Evolutionary conservation across 176 grass and related monocot genomes (phyloP), one percentile per base, ranked within the genome.

Genomic region (Oryza punctata): DNA sequence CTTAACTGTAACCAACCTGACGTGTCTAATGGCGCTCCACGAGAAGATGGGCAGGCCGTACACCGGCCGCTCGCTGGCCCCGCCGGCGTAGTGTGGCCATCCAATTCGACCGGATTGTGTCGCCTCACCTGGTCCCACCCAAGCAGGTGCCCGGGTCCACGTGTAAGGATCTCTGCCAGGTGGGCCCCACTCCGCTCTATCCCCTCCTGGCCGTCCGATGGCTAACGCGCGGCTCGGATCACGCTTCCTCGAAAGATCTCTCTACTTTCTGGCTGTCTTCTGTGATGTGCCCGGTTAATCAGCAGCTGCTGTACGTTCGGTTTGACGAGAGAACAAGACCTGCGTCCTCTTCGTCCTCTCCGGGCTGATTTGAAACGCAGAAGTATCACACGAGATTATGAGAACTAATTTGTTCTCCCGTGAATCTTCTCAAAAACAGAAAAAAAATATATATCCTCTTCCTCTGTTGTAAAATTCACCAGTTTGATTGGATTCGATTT

Each of bases 11-110:
- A 30, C 32, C 0, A 67, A 50, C 9, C 10, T 63, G 30, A 64
- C 80, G 86, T 65, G 82, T 25, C 7, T 0, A 49, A 14, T 19
- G 47, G 13, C 5, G 57, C 41, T 21, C 65, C 87, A 75, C 81
- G 29, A 50, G 26, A 14, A 29, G 25, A 2, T 15, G 41, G 54
- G 12, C 25, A 40, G 30, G 73, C 25, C 19, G 38, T 21, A 80
- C 76, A 37, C 12, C 6, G 35, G 67, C 33, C 50, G 50, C 49
- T 38, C 38, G 38, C 40, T 10, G 79, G 67, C 67, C 50, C 32
- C 66, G n/a, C 16, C 44, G 64, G 18, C 23, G 49, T 28, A 30
- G 69, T 41, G 10, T 41, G 10, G 77, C 43, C 43, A 38, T 49
- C 47, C 49, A 70, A 77, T 14, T 43, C 16, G 26, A 66, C 26